Evolutionary conservation across 768 basidiomycete species (phyloP), one percentile per base, ranked within the genome.

Genomic region (Mrakia blollopis): DNA sequence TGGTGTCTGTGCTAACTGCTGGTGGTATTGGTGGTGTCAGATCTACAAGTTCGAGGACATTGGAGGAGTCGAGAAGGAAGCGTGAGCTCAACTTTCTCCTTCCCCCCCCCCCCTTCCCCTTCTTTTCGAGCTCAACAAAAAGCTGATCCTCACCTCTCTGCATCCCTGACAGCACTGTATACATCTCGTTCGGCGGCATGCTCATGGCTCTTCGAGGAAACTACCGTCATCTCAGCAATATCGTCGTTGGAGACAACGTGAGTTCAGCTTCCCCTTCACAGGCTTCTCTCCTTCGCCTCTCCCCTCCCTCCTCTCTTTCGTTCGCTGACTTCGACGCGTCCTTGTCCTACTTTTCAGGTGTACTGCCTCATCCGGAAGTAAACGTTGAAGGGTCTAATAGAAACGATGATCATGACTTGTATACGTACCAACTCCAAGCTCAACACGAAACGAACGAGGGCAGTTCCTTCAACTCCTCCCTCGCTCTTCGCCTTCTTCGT

Each of bases 161-260:
- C 11, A 67, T 65, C 81, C 80, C 70, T 47, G 25, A 47, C 80
- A 98, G 95, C 72, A 97, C 95, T 37, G 96, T 91, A 28, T 99
- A 98, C 83, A 91, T 92, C 61, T 98, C 96, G 11, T 99, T 97
- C 78, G 97, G 97, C 57, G 97, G 97, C 30, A 87, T 99, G 25
- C 86, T 99, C 54, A 90, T 99, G 90, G 94, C 97, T 0, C 85
- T 99, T 72, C 91, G 93, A 39, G 97, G 97, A 2, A 92, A 90
- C 44, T 94, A 90, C 85, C 89, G 97, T 76, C 94, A 98, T 85
- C 87, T 99, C 87, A 89, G 92, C 47, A 90, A 88, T 80, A 90
- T 99, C 76, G 93, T 96, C 21, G 89, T 98, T 7, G 95, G 96
- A 39, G 94, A 98, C 81, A 91, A 94, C 69, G 87, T 68, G 37